Conservation (phyloP, 2,329 filamentous ascomycete species). For the Aureobasidium subglaciale region DNA sequence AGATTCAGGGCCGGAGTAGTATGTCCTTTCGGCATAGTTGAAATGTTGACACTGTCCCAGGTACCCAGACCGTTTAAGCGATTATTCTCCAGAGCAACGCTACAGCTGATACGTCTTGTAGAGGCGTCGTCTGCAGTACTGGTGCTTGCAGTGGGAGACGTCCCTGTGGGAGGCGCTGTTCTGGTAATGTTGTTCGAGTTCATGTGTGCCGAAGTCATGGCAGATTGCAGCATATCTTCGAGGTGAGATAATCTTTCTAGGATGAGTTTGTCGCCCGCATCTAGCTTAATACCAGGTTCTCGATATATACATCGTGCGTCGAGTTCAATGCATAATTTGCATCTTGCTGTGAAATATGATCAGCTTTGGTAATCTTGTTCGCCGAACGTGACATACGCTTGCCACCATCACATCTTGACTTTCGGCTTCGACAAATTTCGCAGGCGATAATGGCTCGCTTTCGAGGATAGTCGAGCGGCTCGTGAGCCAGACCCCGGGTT, state of each 20-base stretch:
- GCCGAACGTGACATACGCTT: slow-evolving; percentile 14
- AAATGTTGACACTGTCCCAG: slow-evolving; percentile 64
- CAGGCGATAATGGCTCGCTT: slow-evolving; percentile 29
- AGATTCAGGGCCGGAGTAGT: slow-evolving; percentile 74
- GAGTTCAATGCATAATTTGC: slow-evolving; percentile 74
- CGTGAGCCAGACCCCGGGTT: slow-evolving; percentile 12
- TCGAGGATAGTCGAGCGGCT: slow-evolving; percentile 28
- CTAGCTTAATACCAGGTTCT: slow-evolving; percentile 79
- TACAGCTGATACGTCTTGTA: slow-evolving; percentile 13
- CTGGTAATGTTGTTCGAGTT: not conserved
- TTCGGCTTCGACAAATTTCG: slow-evolving; percentile 28
- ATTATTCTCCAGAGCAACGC: slow-evolving; percentile 10
- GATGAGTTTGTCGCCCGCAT: slow-evolving; percentile 80
- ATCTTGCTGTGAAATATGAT: slow-evolving; percentile 59
- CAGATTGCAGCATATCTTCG: slow-evolving; percentile 67
- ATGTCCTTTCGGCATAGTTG: slow-evolving; percentile 78
- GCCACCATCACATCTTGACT: slow-evolving; percentile 28
- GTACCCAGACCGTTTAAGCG: slow-evolving; percentile 57
- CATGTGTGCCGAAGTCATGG: not conserved
- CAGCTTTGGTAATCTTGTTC: not conserved
- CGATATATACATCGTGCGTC: slow-evolving; percentile 79
- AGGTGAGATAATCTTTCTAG: slow-evolving; percentile 71
- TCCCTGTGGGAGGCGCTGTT: not conserved
- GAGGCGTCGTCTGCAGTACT: slow-evolving; percentile 31
- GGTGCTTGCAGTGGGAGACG: slow-evolving; percentile 36